Evolutionary conservation across 2,329 filamentous ascomycete species (phyloP), one percentile per base, ranked within the genome.

Genomic region (Neofusicoccum umdonicola): DNA sequence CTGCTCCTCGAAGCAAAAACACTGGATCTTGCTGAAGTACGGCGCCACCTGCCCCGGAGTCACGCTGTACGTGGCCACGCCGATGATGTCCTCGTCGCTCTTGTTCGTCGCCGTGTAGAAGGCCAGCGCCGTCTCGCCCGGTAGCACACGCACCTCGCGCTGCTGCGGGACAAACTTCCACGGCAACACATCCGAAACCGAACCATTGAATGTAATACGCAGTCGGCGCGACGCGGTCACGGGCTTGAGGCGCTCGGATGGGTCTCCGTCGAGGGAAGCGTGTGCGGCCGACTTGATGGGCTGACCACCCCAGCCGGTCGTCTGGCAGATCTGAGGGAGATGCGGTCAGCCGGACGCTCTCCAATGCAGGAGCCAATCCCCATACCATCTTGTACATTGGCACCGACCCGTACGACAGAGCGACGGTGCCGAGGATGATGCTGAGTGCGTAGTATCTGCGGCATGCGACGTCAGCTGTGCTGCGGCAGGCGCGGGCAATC

Each of bases 1-100:
- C 84, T 99, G 95, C 77, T 85, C 94, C 81, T 99, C 95, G 73
- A 99, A 99, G 79, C 95, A 99, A 79, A 99, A 99, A 75, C 95
- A 99, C 79, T 99, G 95, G 51, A 99, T 99, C 85, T 99, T 99
- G 86, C 91, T 96, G 76, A 99, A 99, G 78, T 99, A 99, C 1
- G 92, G 93, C 48, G 95, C 94, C 50, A 96, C 93, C 80, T 99
- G 95, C 3, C 88, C 95, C 0, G 95, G 95, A 2, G 94, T 97
- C 35, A 99, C 96, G 74, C 92, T 96, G 80, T 99, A 99, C 7
- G 95, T 99, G 11, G 95, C 95, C 48, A 99, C 93, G 54, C 95
- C 95, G 73, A 99, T 98, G 71, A 99, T 98, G 81, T 99, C 96
- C 68, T 90, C 87, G 68, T 91, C 87, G 66, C 91, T 92, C 69